Evolutionary conservation across 2,329 filamentous ascomycete genomes (phyloP), one percentile per base, ranked within the genome.

Genomic region (Exophiala oligosperma): DNA sequence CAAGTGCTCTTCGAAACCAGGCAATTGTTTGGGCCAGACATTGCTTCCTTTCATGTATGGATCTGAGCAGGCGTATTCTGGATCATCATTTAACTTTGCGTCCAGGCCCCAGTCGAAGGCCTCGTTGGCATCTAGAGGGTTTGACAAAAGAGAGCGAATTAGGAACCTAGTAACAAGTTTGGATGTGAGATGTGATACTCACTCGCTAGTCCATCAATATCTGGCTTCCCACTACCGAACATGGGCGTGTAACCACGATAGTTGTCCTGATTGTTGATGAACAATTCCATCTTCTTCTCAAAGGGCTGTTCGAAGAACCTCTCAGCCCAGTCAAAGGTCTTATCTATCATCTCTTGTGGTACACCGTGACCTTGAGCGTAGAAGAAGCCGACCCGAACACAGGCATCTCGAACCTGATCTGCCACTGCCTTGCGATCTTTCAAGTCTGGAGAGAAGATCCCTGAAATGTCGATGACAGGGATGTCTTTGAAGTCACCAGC

Each of bases 261-360:
- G 17, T 60, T 52, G 43, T 17, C 28, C 29, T 47, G 17, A 17
- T 56, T 60, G 43, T 53, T 49, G 35, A 53, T 80, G 62, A 76
- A 77, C 2, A 80, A 77, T 35, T 79, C 72, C 58, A 79, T 72
- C 61, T 80, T 81, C 61, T 76, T 76, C 51, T 77, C 72, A 3
- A 74, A 67, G 0, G 75, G 70, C 1, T 78, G 65, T 2, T 72
- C 66, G 54, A 80, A 81, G 55, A 81, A 75, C 1, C 50, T 38
- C 26, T 56, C 41, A 9, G 63, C 63, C 40, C 43, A 54, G 28
- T 52, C 43, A 50, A 66, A 58, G 3, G 58, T 21, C 7, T 47
- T 37, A 32, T 56, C 50, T 37, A 64, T 61, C 8, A 57, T 57
- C 4, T 66, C 40, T 37, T 63, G 57, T 9, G 61, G 62, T 21